A percentile compares a stretch with the other conserved stretches of the same genome.
Evolutionary conservation across 495 filamentous ascomycete genomes (phyloP).

Genomic region (Xylaria palmicola): DNA sequence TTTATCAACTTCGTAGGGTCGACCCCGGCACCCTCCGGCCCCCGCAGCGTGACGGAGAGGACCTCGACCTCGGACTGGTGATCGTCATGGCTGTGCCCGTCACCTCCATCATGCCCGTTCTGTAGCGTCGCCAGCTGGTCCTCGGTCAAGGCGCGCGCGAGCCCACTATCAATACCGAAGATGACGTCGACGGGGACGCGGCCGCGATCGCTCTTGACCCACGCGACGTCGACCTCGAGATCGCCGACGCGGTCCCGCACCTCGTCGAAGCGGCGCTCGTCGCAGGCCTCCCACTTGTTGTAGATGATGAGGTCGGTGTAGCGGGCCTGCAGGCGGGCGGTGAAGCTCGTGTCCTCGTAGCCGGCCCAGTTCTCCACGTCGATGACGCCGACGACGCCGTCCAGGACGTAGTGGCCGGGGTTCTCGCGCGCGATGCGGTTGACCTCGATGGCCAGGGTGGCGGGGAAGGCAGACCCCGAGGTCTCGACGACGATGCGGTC

Average conservation of each 20-base stretch:
- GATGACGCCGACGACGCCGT: conserved; percentile 89
- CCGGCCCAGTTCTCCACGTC: conserved; percentile 98
- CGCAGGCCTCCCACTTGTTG: conserved; percentile 88
- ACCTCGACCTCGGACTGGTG: conserved; percentile 92
- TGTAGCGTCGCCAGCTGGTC: conserved; percentile 31
- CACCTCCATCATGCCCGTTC: conserved; percentile 19
- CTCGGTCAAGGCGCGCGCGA: conserved; percentile 60
- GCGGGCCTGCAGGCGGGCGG: conserved; percentile 77
- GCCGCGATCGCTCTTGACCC: conserved; percentile 77
- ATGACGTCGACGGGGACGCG: conserved; percentile 72
- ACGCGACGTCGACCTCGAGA: conserved; percentile 75
- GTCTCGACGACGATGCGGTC: conserved; percentile 95
- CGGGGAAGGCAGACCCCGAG: conserved; percentile 80
- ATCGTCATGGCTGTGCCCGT: conserved; percentile 38
- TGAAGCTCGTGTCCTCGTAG: conserved; percentile 88
- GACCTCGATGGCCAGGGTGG: conserved; percentile 88
- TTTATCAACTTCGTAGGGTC: conserved; percentile 63
- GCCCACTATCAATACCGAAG: conserved; percentile 80
- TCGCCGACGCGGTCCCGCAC: conserved; percentile 82
- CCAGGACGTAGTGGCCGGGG: conserved; percentile 65
- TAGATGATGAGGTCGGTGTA: conserved; percentile 94
- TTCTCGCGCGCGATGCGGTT: conserved; percentile 72
- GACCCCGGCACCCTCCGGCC: conserved; percentile 42
- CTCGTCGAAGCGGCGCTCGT: conserved; percentile 73
- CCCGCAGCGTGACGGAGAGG: conserved; percentile 66